Percentiles rank a stretch among this genome's conserved stretches.
Conservation (phyloP, 768 basidiomycete genomes). For the Tricholoma terreum region DNA sequence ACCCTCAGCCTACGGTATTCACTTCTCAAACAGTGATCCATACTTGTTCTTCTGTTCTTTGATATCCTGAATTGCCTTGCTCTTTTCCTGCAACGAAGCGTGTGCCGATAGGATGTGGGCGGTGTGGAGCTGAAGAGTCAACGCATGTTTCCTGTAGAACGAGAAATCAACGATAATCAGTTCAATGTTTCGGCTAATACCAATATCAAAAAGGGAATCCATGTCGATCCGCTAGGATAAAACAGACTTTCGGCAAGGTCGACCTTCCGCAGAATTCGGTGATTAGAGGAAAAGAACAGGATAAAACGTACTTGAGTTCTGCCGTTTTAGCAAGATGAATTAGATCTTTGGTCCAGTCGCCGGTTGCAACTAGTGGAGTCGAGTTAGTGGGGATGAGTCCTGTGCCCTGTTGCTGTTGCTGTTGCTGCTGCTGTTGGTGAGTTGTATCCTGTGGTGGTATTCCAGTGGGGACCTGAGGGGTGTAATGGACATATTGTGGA, state of each 20-base stretch:
- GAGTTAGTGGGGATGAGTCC: conserved; percentile 21
- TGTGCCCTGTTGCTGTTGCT: conserved; percentile 27
- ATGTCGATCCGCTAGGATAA: neutral
- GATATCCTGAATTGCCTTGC: conserved; percentile 75
- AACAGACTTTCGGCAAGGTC: neutral
- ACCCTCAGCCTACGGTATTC: neutral
- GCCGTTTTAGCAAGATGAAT: conserved; percentile 86
- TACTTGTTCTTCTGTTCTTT: conserved; percentile 85
- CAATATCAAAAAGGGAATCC: neutral
- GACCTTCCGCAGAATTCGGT: neutral
- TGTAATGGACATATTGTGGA: conserved; percentile 38
- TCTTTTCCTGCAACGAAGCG: conserved; percentile 73
- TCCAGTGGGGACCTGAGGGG: conserved; percentile 25
- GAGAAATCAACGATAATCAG: conserved; percentile 5
- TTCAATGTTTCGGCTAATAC: neutral
- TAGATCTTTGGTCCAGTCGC: conserved; percentile 85
- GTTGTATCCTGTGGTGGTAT: conserved; percentile 28
- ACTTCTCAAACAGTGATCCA: conserved; percentile 18
- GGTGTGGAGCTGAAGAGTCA: conserved; percentile 82
- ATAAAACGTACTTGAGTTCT: conserved; percentile 71
- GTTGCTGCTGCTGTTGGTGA: conserved; percentile 20
- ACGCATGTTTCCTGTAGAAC: conserved; percentile 68
- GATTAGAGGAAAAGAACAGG: conserved; percentile 2
- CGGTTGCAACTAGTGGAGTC: conserved; percentile 67
- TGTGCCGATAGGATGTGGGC: conserved; percentile 86